Conservation (phyloP, 2,329 filamentous ascomycete genomes). For the Pestalotiopsis sp. region DNA sequence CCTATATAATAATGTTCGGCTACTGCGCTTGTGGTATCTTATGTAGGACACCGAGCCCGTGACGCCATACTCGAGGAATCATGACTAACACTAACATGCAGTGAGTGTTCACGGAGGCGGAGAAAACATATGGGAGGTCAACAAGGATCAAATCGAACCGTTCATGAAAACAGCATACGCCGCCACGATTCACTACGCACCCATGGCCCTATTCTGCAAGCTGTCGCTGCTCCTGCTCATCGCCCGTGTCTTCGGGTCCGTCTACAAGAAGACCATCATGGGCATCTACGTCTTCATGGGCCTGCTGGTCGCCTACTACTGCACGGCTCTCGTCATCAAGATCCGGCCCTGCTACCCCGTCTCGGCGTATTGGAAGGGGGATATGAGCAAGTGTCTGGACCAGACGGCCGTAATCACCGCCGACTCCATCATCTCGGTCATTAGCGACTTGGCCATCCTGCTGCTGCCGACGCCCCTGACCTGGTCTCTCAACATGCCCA, state of each 20-base stretch:
- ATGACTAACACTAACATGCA: not conserved
- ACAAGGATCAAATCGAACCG: constrained; percentile 26
- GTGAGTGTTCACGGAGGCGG: constrained; percentile 38
- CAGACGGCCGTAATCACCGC: constrained; percentile 34
- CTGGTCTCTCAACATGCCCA: constrained; percentile 34
- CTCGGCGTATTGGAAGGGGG: constrained; percentile 40
- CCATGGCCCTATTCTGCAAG: constrained; percentile 46
- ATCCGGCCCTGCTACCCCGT: constrained; percentile 45
- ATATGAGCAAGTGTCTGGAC: constrained; percentile 36
- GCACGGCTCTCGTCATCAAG: constrained; percentile 43
- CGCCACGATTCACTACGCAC: constrained; percentile 47
- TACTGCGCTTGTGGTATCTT: constrained; percentile 29
- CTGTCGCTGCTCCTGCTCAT: constrained; percentile 47
- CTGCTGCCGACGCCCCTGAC: constrained; percentile 34
- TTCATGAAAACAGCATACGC: constrained; percentile 44
- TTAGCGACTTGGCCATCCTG: constrained; percentile 35
- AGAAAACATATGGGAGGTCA: constrained; percentile 36
- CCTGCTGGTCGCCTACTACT: constrained; percentile 42
- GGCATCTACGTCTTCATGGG: constrained; percentile 41
- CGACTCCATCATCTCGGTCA: constrained; percentile 34
- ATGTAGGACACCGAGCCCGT: constrained; percentile 19
- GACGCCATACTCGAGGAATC: not conserved
- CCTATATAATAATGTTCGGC: constrained; percentile 25
- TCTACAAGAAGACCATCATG: constrained; percentile 40
- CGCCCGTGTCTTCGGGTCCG: constrained; percentile 42